Evolutionary conservation across 768 basidiomycete species (phyloP), one percentile per base, ranked within the genome.

Genomic region (Trametes villosa): DNA sequence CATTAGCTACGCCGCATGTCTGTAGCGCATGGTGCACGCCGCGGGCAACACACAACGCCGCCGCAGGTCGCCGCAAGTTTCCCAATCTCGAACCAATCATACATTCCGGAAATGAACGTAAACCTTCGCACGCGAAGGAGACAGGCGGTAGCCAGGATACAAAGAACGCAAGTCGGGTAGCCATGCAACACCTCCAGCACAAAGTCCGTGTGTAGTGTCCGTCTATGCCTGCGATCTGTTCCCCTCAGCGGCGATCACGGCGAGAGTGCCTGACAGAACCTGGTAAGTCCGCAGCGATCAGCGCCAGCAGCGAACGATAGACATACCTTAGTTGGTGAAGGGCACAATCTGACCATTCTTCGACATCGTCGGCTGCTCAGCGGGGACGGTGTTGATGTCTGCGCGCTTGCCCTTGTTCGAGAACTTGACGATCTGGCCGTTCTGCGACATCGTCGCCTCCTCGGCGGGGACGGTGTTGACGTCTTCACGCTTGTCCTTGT

Each of bases 401-500:
- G 47, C 55, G 40, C 65, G 67, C 62, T 67, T 67, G 40, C 50
- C 63, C 61, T 65, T 62, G 44, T 54, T 57, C 33, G 38, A 20
- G 57, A 63, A 67, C 29, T 33, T 42, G 31, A 60, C 53, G 50
- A 69, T 67, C 4, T 66, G 34, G 40, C 66, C 69, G 18, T 57
- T 45, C n/a, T 62, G 58, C 1, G 70, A 53, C 53, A 54, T 66
- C 2, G 67, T 60, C 0, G 72, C 52, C 18, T 40, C 29, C 63
- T 71, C 66, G n/a, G 64, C 69, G 1, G 72, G 70, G 18, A 73
- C 60, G 51, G 49, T 63, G 68, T 72, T 74, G 38, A 65, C 41
- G 56, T 65, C 60, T 31, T 54, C 62, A 24, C 70, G 68, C 50
- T 66, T 64, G 13, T 53, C 27, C 7, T 54, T 44, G 48, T 63